Base-by-base conservation (phyloP, 2,329 filamentous ascomycete species). In the Huntiella savannae region DNA sequence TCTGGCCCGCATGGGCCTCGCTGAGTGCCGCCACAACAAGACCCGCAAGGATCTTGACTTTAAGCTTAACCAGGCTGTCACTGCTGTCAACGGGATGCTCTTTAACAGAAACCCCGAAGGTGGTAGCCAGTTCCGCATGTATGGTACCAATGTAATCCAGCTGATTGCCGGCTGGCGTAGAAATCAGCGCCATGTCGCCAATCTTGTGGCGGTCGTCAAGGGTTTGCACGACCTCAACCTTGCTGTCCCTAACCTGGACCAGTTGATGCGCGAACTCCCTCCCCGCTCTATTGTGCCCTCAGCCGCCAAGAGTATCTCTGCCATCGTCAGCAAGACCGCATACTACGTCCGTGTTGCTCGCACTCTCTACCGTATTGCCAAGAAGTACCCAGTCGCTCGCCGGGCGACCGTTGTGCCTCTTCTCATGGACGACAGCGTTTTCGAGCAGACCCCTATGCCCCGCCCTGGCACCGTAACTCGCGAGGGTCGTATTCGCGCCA, bases 321-420 rank as follows among this genome's bases (percentile, higher is more conserved):
- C 47, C 16, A 43, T 49, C 4, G 47, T 49, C 12, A 40, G 43
- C 28, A 49, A 49, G 39, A 49, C 47, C 1, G 47, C 47, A 19
- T 49, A 49, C 33, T 49, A 49, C 22, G 47, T 49, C 15, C 47
- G 37, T 13, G 39, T 49, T 36, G 47, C 47, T 17, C 47, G 47
- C 15, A 49, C 47, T 55, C 56, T 37, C 56, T 56, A 55, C 46
- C 54, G 55, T 1, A 53, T 50, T 3, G 61, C 62, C 0, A 59
- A 55, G 43, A 56, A 55, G 6, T 54, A 52, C 7, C 52, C 54
- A 0, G 17, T 62, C 4, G 54, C 59, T 39, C 54, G 57, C 15
- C 49, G 51, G 1, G 56, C 61, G 41, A 52, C 50, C 10, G 53
- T 62, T 5, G 49, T 57, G 2, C 15, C 53, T 3, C 54, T 62